These are phyloP conservation scores for barrel medic (Medicago truncatula) DNA, from an alignment of 306 rosid genomes.

Conservation along the genomic window DNA sequence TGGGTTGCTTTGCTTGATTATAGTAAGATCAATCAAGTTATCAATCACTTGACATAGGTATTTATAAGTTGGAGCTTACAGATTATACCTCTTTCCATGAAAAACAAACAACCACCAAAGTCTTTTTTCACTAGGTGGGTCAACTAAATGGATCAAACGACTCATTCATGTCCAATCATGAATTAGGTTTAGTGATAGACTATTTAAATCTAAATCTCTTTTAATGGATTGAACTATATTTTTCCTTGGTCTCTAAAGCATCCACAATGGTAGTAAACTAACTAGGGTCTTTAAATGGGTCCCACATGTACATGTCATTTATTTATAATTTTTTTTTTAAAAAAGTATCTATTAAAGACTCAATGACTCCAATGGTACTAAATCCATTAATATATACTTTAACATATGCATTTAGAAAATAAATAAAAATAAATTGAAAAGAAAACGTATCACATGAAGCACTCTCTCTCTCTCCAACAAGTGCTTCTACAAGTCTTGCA, in stretches of 20 bases:
- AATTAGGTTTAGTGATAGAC: not conserved
- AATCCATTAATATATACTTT: too few species aligned
- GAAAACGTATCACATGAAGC: too few species aligned
- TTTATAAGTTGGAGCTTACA: slow-evolving; percentile 28
- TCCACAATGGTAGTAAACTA: too few species aligned
- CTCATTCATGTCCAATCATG: not conserved
- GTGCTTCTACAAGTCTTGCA: too few species aligned
- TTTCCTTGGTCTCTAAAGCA: not conserved
- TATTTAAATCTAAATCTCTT: not conserved
- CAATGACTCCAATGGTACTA: too few species aligned
- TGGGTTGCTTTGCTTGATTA: slow-evolving; percentile 27
- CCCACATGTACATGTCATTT: too few species aligned
- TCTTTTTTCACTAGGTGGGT: slow-evolving; percentile 1
- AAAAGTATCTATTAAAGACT: too few species aligned
- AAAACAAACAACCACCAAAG: not conserved
- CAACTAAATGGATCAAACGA: not conserved
- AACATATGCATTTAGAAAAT: too few species aligned
- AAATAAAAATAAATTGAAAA: too few species aligned
- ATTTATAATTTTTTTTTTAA: too few species aligned
- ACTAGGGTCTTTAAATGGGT: too few species aligned
- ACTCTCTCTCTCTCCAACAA: too few species aligned
- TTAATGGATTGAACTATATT: slow-evolving; percentile 1
- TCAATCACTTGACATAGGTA: slow-evolving; percentile 21
- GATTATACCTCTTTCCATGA: slow-evolving; percentile 34
- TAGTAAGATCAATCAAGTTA: slow-evolving; percentile 37